Percentiles rank a stretch among this genome's conserved stretches.
phyloP scores from a whole-genome alignment of 805 yeast genomes.

The Suhomyces sp. region DNA sequence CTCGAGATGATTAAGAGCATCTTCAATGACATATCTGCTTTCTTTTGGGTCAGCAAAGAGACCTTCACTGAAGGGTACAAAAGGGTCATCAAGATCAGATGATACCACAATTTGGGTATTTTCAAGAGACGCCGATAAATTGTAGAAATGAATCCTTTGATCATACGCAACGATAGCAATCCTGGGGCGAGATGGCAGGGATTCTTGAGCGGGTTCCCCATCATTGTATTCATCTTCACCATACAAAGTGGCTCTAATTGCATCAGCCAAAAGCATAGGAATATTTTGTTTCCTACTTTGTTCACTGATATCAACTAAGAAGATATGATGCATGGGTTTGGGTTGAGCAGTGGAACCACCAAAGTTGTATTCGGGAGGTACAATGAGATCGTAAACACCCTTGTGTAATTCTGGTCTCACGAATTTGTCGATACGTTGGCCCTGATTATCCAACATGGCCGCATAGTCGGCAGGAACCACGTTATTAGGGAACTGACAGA shows the following conservation, averaged over 20 bases:
- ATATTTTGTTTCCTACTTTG: slow-evolving; percentile 59
- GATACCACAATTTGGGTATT: slow-evolving; percentile 60
- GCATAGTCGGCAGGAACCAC: slow-evolving; percentile 65
- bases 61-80: slow-evolving; percentile 77
- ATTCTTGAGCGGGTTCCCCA: too few relatives aligned
- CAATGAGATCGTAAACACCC: slow-evolving; percentile 85
- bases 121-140: slow-evolving; percentile 56
- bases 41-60: slow-evolving; percentile 78
- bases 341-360: slow-evolving; percentile 32
- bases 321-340: slow-evolving; percentile 62
- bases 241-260: slow-evolving; percentile 58
- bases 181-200: neutral
- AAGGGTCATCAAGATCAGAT: slow-evolving; percentile 72
- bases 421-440: slow-evolving; percentile 61
- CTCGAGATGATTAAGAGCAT: slow-evolving; percentile 63
- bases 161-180: slow-evolving; percentile 74
- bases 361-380: slow-evolving; percentile 69
- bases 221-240: slow-evolving; percentile 28
- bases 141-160: slow-evolving; percentile 67
- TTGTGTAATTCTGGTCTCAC: slow-evolving; percentile 72
- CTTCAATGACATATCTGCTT: slow-evolving; percentile 61
- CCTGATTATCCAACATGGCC: slow-evolving; percentile 59
- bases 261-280: slow-evolving; percentile 65
- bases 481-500: slow-evolving; percentile 74
- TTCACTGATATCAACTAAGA: slow-evolving; percentile 66